Percentiles rank a stretch among this genome's conserved stretches.
Conservation (phyloP, 805 yeast genomes). For the Yarrowia divulgata region DNA sequence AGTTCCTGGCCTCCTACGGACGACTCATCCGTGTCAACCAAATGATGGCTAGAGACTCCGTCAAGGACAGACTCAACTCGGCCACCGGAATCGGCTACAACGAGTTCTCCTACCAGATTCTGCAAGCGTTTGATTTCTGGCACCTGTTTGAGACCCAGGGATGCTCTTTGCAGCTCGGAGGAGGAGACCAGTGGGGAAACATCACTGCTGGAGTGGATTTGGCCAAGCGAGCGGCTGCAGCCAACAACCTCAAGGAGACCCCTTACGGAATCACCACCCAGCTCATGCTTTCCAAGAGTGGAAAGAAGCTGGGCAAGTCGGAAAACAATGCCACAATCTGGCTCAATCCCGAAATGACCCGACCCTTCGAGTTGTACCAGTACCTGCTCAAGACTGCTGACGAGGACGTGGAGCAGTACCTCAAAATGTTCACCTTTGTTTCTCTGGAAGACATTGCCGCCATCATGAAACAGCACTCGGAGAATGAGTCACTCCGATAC, state of each 20-base stretch:
- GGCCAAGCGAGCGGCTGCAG: constrained; percentile 42
- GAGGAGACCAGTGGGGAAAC: constrained; percentile 98
- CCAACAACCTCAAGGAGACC: constrained; percentile 45
- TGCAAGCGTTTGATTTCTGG: constrained; percentile 94
- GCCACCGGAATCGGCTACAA: constrained; percentile 87
- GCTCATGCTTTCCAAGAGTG: constrained; percentile 81
- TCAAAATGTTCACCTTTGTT: constrained; percentile 80
- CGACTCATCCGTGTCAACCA: constrained; percentile 78
- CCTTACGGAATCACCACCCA: constrained; percentile 89
- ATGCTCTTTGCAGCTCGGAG: constrained; percentile 84
- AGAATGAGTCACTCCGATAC: constrained; percentile 66
- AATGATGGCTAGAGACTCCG: constrained; percentile 89
- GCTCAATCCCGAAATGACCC: constrained; percentile 74
- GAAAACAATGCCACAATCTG: constrained; percentile 93
- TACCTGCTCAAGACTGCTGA: constrained; percentile 82
- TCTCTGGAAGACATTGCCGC: constrained; percentile 66
- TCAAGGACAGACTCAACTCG: constrained; percentile 72
- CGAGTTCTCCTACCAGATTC: constrained; percentile 89
- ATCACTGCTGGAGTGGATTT: constrained; percentile 95
- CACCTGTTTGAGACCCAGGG: constrained; percentile 66
- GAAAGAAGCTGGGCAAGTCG: constrained; percentile 94
- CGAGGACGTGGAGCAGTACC: constrained; percentile 69
- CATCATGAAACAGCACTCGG: constrained; percentile 60
- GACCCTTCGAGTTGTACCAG: constrained; percentile 84
- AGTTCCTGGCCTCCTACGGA: constrained; percentile 79